Evolutionary conservation across 1,284 basidiomycete species (phyloP), one percentile per base, ranked within the genome.

Genomic region (Tilletia caries): DNA sequence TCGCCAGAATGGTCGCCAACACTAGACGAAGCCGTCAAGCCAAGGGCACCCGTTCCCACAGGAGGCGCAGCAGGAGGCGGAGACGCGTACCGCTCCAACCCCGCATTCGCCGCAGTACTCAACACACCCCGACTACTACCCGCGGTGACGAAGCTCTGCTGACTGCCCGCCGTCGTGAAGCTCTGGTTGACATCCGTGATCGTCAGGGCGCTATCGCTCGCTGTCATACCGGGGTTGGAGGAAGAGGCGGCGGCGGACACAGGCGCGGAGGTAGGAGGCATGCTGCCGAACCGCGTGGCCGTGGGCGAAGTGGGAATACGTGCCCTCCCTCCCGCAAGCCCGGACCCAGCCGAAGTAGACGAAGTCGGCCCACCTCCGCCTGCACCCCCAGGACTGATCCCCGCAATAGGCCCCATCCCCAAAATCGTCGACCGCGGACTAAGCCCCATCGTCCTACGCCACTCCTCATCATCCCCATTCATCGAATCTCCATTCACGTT

Each of bases 351-450:
- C 10, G 37, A 41, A 41, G 37, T 15, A 41, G 37, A 41, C 15
- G 37, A 41, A 41, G 10, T 41, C 37, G 37, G 37, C 15, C 58
- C 58, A 29, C 23, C 23, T 27, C 52, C 12, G 5, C 52, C 52
- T 6, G 10, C 58, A 37, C 58, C 58, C 18, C 29, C 58, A 62
- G 52, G 52, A 29, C 52, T 54, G 37, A 41, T 41, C 37, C 37
- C 37, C 2, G 20, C 13, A 50, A 8, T 18, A 50, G 48, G 12
- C 20, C 20, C 18, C 32, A 62, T 62, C 27, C 32, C 58, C 58
- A 62, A 37, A 29, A 27, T 62, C 32, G 58, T 62, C 58, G 58
- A 33, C 18, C 58, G 29, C 33, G 58, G 58, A 62, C 58, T 62
- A 29, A 62, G 58, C 58, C 15, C 20, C 32, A 37, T 10, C 2